phyloP scores from a whole-genome alignment of 495 filamentous ascomycete species.

The Penicillium simplicissimum region DNA sequence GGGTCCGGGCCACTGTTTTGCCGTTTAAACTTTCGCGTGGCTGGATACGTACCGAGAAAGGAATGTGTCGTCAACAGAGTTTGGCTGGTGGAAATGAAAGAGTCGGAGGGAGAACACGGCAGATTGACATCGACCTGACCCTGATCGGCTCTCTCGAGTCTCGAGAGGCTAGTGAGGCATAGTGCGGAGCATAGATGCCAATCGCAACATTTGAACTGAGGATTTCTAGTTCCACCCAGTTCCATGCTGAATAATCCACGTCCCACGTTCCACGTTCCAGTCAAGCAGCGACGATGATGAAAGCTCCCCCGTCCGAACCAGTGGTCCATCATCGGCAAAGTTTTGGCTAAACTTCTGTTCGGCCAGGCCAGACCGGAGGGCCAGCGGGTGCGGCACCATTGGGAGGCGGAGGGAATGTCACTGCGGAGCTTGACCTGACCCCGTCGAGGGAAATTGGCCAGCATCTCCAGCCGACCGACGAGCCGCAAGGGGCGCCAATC shows the following conservation, averaged over 20 bases:
- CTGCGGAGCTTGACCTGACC: not conserved
- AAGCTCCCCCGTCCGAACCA: not conserved
- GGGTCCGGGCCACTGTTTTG: slow-evolving; percentile 16
- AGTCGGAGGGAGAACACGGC: not conserved
- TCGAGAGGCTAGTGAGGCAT: too few species aligned
- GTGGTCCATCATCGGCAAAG: not conserved
- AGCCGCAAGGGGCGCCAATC: slow-evolving; percentile 28
- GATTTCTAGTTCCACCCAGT: not conserved
- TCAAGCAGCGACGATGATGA: not conserved
- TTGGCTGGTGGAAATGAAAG: slow-evolving; percentile 16
- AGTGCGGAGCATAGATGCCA: too few species aligned
- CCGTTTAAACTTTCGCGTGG: slow-evolving; percentile 6
- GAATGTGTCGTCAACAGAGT: slow-evolving; percentile 26
- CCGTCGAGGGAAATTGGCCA: not conserved
- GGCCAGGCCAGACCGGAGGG: not conserved
- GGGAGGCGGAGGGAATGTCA: slow-evolving; percentile 2
- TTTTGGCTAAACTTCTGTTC: not conserved
- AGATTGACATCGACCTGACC: not conserved
- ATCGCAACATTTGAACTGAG: not conserved
- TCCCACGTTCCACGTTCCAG: not conserved
- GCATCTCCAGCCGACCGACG: slow-evolving; percentile 6
- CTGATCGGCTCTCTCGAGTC: not conserved
- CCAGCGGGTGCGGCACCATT: not conserved
- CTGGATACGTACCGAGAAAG: slow-evolving; percentile 10
- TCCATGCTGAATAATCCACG: not conserved